Conservation (phyloP, 495 filamentous ascomycete genomes). For the Zalerion maritima region DNA sequence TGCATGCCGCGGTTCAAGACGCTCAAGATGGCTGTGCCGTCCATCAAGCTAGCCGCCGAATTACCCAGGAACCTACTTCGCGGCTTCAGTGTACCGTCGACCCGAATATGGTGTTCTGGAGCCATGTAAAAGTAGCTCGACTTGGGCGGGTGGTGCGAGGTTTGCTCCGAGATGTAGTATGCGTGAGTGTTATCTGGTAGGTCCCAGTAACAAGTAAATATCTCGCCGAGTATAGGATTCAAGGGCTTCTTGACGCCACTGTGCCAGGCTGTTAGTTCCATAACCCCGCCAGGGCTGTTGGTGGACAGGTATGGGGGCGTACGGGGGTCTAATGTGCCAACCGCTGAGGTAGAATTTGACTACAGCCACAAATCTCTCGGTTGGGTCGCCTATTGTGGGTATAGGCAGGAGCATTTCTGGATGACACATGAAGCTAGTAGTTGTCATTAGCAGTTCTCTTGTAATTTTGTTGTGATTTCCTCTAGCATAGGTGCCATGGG, state of each 20-base stretch:
- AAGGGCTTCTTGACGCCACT: constrained; percentile 98
- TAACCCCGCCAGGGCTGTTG: background rate
- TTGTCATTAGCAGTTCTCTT: constrained; percentile 12
- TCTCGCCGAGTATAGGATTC: constrained; percentile 93
- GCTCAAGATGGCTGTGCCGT: constrained; percentile 77
- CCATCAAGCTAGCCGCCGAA: constrained; percentile 97
- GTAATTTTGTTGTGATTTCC: background rate
- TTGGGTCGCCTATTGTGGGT: constrained; percentile 73
- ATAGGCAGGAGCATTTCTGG: constrained; percentile 89
- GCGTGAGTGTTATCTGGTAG: constrained; percentile 72
- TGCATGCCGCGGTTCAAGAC: constrained; percentile 61
- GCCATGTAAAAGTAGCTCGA: constrained; percentile 99
- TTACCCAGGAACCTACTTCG: constrained; percentile 93
- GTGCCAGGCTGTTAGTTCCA: constrained; percentile 10
- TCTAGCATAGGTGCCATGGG: background rate
- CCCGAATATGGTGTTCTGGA: constrained; percentile 83
- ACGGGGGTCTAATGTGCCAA: constrained; percentile 98
- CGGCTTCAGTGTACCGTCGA: constrained; percentile 94
- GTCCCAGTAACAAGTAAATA: constrained; percentile 91
- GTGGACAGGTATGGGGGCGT: constrained; percentile 22
- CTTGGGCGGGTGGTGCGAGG: constrained; percentile 95
- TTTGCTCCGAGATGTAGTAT: constrained; percentile 95
- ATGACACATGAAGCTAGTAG: constrained; percentile 90
- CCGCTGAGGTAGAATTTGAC: constrained; percentile 96
- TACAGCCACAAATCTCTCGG: constrained; percentile 81